These are phyloP conservation scores for Tritrichomonas foetus DNA, from an alignment of 208 protist genomes.

Conservation along the genomic window DNA sequence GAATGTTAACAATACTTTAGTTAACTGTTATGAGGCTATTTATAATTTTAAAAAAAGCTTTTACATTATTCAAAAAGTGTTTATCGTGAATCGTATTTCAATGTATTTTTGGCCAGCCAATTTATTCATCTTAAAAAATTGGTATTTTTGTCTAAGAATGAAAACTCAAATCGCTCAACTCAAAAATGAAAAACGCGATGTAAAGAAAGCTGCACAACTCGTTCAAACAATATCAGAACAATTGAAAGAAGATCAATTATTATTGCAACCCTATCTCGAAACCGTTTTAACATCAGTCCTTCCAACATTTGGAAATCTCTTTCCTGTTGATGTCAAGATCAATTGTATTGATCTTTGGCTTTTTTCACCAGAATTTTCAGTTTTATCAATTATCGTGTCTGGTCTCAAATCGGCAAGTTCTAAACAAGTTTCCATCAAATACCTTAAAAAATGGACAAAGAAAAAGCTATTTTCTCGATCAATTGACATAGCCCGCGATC, in stretches of 20 bases:
- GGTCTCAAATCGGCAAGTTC: not conserved
- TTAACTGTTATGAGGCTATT: too few species aligned
- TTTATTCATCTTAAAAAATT: not conserved
- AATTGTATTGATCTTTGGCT: constrained; percentile 18
- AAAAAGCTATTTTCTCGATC: not conserved
- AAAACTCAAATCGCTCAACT: not conserved
- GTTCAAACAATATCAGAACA: not conserved
- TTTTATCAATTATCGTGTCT: not conserved
- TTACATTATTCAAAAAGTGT: too few species aligned
- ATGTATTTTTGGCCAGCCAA: not conserved
- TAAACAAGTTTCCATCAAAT: not conserved
- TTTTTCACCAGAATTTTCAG: not conserved
- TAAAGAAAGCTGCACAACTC: not conserved
- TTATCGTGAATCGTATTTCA: too few species aligned
- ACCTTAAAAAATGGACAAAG: constrained; percentile 10
- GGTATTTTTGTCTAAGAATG: not conserved
- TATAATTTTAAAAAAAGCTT: too few species aligned
- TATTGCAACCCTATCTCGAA: constrained; percentile 28
- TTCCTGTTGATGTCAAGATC: not conserved
- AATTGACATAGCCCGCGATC: not conserved
- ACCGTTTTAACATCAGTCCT: not conserved
- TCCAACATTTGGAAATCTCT: not conserved
- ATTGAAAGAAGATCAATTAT: not conserved
- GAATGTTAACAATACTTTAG: too few species aligned
- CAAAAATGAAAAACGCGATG: not conserved